Conservation (phyloP, 345 rosid genomes). For the Mercurialis annua region DNA sequence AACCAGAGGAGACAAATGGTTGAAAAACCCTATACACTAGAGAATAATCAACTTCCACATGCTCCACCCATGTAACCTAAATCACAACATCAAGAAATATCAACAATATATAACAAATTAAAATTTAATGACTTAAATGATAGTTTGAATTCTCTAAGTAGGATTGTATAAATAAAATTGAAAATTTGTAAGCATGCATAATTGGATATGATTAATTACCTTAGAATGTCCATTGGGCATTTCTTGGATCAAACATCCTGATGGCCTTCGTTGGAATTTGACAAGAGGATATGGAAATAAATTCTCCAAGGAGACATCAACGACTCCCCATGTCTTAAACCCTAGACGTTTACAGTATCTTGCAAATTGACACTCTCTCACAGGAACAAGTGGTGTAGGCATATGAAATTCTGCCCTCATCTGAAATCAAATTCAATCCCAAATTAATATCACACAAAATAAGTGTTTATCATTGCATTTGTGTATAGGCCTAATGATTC, state of each 20-base stretch:
- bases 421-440: constrained; percentile 18
- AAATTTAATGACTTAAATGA: background rate
- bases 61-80: constrained; percentile 63
- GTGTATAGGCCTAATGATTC: too few relatives aligned
- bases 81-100: background rate
- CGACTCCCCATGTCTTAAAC: constrained; percentile 43
- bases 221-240: constrained; percentile 28
- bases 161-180: too few relatives aligned
- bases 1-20: constrained; percentile 36
- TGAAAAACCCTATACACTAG: constrained; percentile 26
- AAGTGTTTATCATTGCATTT: background rate
- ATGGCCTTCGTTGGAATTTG: constrained; percentile 41
- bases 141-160: too few relatives aligned
- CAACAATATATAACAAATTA: background rate
- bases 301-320: constrained; percentile 48
- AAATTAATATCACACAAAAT: background rate
- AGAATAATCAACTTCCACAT: constrained; percentile 39
- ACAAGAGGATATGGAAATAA: constrained; percentile 26
- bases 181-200: too few relatives aligned
- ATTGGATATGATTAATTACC: constrained; percentile 15
- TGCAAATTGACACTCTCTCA: constrained; percentile 37
- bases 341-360: constrained; percentile 37
- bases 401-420: constrained; percentile 46
- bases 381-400: constrained; percentile 38
- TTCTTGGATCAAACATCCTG: constrained; percentile 46